These are phyloP conservation scores for Gracilaria caudata DNA, from an alignment of 23 red algal species.

Conservation along the genomic window DNA sequence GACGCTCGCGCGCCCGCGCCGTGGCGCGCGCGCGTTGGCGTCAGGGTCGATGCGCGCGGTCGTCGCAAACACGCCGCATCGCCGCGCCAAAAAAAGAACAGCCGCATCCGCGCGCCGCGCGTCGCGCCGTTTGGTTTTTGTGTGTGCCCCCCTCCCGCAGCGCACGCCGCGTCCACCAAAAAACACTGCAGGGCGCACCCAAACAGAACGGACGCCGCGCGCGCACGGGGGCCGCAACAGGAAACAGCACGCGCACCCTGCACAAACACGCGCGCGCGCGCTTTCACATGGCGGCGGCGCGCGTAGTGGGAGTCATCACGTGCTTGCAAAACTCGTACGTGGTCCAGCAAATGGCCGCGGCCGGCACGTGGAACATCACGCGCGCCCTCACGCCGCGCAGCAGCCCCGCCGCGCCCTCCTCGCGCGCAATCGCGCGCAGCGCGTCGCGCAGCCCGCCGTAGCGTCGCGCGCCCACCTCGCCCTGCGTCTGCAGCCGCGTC, in stretches of 20 bases:
- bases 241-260: too few species aligned
- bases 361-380: slow-evolving; percentile 92
- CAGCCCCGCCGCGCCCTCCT: slow-evolving; percentile 81
- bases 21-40: neutral
- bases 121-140: too few species aligned
- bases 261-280: too few species aligned
- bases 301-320: neutral
- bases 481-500: slow-evolving; percentile 96
- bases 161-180: too few species aligned
- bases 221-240: too few species aligned
- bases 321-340: slow-evolving; percentile 93
- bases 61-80: neutral
- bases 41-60: too few species aligned
- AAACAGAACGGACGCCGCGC: too few species aligned
- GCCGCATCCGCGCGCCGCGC: too few species aligned
- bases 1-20: neutral
- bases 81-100: too few species aligned
- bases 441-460: slow-evolving; percentile 81
- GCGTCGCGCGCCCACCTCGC: slow-evolving; percentile 91
- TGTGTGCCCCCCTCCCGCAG: too few species aligned
- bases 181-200: too few species aligned
- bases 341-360: slow-evolving; percentile 92
- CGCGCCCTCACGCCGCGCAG: slow-evolving; percentile 81
- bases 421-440: slow-evolving; percentile 61
- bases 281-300: too few species aligned